Base-by-base conservation (phyloP, 2,329 filamentous ascomycete species). In the Pseudogymnoascus sp. region DNA sequence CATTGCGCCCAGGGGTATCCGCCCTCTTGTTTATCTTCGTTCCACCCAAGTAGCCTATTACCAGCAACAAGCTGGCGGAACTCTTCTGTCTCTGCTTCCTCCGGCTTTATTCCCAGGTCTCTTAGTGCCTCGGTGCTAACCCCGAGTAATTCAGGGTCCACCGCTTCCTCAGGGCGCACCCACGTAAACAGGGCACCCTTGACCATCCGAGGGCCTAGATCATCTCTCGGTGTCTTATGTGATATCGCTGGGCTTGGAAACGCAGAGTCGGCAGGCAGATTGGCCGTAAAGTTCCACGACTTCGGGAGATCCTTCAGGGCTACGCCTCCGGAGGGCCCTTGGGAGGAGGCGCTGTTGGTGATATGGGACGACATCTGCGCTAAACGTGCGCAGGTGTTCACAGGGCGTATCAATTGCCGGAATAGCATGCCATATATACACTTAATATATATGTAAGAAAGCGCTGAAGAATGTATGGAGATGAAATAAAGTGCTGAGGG, bases 1-100 rank as follows among this genome's bases (percentile, higher is more conserved):
- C 94, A 97, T 77, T 99, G 94, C 33, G 94, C 92, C 94, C 94
- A 99, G 0, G 94, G 93, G 73, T 99, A 99, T 47, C 94, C 86
- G 18, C 89, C 88, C 64, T 85, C 78, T 23, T 77, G 73, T 67
- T 79, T 81, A 64, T 85, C 82, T 64, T 88, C 83, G 67, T 91
- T 83, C 84, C 89, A 90, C 60, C 92, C 93, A 63, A 89, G 84
- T 12, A 97, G 82, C 71, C 85, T 87, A 73, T 94, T 96, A 2
- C 94, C 94, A 0, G 90, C 85, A 5, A 95, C 89, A 0, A 91
- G 80, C 65, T 89, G 81, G 66, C 84, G 82, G 73, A 97, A 97
- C 10, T 90, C 87, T 0, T 89, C 82, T 0, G 84, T 89, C 59
- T 84, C 75, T 56, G 87, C 85, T 68, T 94, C 89, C 2, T 83